Conservation (phyloP, 23 red algal species). For the Cyanidioschyzon merolae region DNA sequence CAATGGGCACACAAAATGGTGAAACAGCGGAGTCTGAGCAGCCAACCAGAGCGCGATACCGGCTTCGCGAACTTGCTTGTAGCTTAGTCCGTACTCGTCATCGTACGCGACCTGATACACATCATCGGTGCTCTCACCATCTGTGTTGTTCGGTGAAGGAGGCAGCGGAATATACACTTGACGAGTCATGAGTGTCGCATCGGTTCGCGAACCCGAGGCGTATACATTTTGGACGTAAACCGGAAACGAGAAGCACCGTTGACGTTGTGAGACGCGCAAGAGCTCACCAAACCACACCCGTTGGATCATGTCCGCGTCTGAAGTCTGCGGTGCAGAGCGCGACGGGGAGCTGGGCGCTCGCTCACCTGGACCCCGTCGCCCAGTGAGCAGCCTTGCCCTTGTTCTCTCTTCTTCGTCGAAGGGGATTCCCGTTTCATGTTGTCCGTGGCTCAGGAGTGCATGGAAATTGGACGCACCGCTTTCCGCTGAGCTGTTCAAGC, state of each 20-base stretch:
- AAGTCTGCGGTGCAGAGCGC: too few relatives aligned
- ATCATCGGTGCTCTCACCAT: not conserved
- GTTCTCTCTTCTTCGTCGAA: too few relatives aligned
- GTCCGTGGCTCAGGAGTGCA: too few relatives aligned
- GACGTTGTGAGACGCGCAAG: constrained; percentile 9
- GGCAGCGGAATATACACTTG: constrained; percentile 3
- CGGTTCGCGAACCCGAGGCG: not conserved
- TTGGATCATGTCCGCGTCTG: too few relatives aligned
- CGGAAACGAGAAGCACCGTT: not conserved
- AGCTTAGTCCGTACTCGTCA: constrained; percentile 4
- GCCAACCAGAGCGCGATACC: not conserved
- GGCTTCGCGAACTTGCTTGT: constrained; percentile 14
- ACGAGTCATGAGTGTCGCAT: not conserved
- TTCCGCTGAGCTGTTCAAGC: too few relatives aligned
- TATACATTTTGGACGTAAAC: not conserved
- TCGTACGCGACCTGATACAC: not conserved
- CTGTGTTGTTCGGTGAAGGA: not conserved
- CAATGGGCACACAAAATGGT: constrained; percentile 5
- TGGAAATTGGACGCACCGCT: too few relatives aligned
- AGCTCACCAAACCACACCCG: not conserved
- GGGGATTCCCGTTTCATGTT: too few relatives aligned
- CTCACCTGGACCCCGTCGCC: too few relatives aligned
- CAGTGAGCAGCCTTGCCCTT: too few relatives aligned
- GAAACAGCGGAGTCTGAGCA: not conserved
- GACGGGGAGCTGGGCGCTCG: too few relatives aligned